Percentiles rank a stretch among this genome's conserved stretches.
phyloP scores from a whole-genome alignment of 2,329 filamentous ascomycete genomes.

The Thielaviopsis musarum region DNA sequence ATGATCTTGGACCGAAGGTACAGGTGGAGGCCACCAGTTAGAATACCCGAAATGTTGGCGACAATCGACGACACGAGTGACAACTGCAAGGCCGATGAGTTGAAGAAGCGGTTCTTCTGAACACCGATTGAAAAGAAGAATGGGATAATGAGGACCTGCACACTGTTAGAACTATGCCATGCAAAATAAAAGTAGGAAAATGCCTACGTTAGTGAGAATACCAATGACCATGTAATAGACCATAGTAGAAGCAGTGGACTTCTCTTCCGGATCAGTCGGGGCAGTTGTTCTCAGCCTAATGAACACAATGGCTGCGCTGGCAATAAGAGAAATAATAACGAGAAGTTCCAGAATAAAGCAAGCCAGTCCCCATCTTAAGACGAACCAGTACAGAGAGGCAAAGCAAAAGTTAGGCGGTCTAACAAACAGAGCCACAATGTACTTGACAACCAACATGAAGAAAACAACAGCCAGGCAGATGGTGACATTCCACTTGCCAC shows the following conservation, averaged over 20 bases:
- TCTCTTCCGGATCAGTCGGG: conserved; percentile 38
- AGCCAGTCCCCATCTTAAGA: conserved; percentile 41
- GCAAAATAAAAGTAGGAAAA: background rate
- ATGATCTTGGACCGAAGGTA: conserved; percentile 48
- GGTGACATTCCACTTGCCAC: conserved; percentile 41
- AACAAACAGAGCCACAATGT: conserved; percentile 39
- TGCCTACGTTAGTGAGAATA: conserved; percentile 38
- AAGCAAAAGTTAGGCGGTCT: conserved; percentile 45
- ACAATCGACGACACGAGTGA: conserved; percentile 49
- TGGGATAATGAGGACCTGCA: conserved; percentile 40
- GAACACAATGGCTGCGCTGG: conserved; percentile 37
- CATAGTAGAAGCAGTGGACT: conserved; percentile 50
- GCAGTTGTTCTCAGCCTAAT: conserved; percentile 29
- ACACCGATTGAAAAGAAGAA: conserved; percentile 45
- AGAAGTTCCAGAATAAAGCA: conserved; percentile 36
- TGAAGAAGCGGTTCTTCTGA: conserved; percentile 19
- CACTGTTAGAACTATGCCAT: background rate
- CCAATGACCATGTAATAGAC: conserved; percentile 47
- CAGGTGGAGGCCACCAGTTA: conserved; percentile 48
- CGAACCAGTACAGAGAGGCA: conserved; percentile 50
- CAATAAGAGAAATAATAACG: conserved; percentile 32
- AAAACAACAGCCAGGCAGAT: conserved; percentile 34
- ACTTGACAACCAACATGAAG: conserved; percentile 36
- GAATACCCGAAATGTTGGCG: conserved; percentile 47
- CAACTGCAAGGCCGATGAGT: conserved; percentile 28